Conservation (phyloP, 371 early-diverging fungal species). For the Dichotomocladium elegans region DNA sequence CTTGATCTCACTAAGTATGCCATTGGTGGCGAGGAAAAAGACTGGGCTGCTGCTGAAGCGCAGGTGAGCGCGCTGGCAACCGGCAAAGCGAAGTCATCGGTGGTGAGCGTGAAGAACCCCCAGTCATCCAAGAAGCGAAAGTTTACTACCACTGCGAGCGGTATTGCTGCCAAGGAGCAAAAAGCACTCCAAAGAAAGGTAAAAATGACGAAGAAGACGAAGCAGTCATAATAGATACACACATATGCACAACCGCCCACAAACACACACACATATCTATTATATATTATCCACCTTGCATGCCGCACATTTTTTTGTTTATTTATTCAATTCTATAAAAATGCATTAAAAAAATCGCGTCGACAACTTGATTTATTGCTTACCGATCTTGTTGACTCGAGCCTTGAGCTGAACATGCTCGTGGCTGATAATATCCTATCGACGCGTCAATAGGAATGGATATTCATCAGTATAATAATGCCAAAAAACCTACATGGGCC, state of each 20-base stretch:
- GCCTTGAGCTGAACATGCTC: constrained; percentile 12
- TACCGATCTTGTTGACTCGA: constrained; percentile 12
- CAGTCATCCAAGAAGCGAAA: constrained; percentile 69
- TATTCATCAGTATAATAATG: not conserved
- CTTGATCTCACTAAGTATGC: constrained; percentile 75
- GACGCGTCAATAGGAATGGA: not conserved
- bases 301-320: not conserved
- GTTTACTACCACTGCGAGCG: constrained; percentile 40
- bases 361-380: not conserved
- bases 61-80: constrained; percentile 47
- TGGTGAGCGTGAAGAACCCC: constrained; percentile 74
- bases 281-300: not conserved
- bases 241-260: not conserved
- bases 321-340: not conserved
- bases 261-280: no score
- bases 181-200: constrained; percentile 42
- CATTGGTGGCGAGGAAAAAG: constrained; percentile 68
- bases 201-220: constrained; percentile 49
- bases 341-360: not conserved
- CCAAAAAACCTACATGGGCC: constrained; percentile 10
- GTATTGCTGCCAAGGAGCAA: constrained; percentile 50
- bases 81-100: constrained; percentile 49
- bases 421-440: constrained; percentile 11
- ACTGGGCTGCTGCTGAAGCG: constrained; percentile 63
- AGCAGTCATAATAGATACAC: constrained; percentile 27